phyloP scores from a whole-genome alignment of 2,329 filamentous ascomycete species.

The Trichoderma aggressivum region DNA sequence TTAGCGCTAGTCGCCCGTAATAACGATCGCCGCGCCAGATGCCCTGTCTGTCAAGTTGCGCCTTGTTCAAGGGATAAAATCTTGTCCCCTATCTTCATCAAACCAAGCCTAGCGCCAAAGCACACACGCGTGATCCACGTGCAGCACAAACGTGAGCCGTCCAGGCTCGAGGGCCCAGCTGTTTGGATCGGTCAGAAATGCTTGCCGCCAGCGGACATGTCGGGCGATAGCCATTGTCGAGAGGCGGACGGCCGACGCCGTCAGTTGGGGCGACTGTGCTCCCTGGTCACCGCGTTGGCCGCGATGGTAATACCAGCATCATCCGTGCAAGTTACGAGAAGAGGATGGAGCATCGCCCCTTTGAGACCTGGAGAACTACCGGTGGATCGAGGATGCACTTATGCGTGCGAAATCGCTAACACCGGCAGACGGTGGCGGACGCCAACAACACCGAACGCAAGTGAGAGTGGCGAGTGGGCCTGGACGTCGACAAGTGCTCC shows the following conservation, averaged over 20 bases:
- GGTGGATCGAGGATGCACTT: slow-evolving; percentile 16
- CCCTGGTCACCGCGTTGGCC: slow-evolving; percentile 11
- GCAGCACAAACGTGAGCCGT: slow-evolving; percentile 16
- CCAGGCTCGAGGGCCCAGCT: slow-evolving; percentile 12
- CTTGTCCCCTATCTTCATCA: slow-evolving; percentile 18
- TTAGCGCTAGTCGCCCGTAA: slow-evolving; percentile 16
- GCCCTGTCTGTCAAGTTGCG: slow-evolving; percentile 10
- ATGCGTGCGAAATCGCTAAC: slow-evolving; percentile 9
- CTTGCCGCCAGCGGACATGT: slow-evolving; percentile 12
- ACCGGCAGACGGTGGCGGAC: neutral
- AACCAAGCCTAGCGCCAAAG: slow-evolving; percentile 13
- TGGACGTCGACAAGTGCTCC: neutral
- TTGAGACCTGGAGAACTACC: slow-evolving; percentile 14
- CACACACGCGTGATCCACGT: slow-evolving; percentile 19
- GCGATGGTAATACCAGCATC: neutral
- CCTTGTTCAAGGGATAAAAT: slow-evolving; percentile 5
- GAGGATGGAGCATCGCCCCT: neutral
- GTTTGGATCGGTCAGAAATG: slow-evolving; percentile 17
- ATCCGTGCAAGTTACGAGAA: neutral
- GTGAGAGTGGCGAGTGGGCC: neutral
- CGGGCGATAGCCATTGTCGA: slow-evolving; percentile 5
- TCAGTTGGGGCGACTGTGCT: neutral
- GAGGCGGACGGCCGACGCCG: slow-evolving; percentile 12
- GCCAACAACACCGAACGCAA: neutral
- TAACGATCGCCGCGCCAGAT: slow-evolving; percentile 19